Conservation (phyloP, 306 rosid genomes). For the Cucurbita moschata region DNA sequence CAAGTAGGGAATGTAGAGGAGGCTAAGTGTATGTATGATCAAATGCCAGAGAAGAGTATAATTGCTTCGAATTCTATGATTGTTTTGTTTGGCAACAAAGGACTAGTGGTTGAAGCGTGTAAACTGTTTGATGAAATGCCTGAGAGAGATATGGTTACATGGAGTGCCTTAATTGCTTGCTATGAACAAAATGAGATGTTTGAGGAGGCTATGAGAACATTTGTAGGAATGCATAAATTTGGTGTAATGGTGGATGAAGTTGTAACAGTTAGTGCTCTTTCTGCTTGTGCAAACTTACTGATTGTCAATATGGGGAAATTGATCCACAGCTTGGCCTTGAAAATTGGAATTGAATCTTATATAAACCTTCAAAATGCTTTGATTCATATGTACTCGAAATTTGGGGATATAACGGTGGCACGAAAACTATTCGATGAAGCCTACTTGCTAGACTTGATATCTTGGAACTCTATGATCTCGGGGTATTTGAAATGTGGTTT, state of each 20-base stretch:
- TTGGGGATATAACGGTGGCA: slow-evolving; percentile 47
- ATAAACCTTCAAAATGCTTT: slow-evolving; percentile 70
- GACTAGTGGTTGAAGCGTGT: slow-evolving; percentile 31
- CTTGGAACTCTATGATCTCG: slow-evolving; percentile 87
- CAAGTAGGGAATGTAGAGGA: slow-evolving; percentile 26
- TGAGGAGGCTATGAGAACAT: slow-evolving; percentile 45
- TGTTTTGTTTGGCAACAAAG: slow-evolving; percentile 39
- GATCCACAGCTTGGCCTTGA: slow-evolving; percentile 45
- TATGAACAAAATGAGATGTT: slow-evolving; percentile 48
- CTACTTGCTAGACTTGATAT: slow-evolving; percentile 38
- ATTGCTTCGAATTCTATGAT: slow-evolving; percentile 85
- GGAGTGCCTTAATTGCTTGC: slow-evolving; percentile 78
- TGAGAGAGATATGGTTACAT: slow-evolving; percentile 56
- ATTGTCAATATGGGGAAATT: slow-evolving; percentile 26
- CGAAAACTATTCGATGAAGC: slow-evolving; percentile 36
- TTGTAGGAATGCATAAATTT: slow-evolving; percentile 33
- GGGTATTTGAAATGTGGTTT: slow-evolving; percentile 55
- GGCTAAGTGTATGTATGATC: slow-evolving; percentile 26
- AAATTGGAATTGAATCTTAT: slow-evolving; percentile 51
- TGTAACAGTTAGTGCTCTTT: slow-evolving; percentile 48
- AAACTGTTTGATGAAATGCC: slow-evolving; percentile 31
- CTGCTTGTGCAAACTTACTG: slow-evolving; percentile 36
- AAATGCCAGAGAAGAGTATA: slow-evolving; percentile 43
- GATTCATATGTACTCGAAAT: slow-evolving; percentile 62
- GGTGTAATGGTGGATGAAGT: slow-evolving; percentile 67